Evolutionary conservation across 2,329 filamentous ascomycete species (phyloP).

Genomic region (Penicillium concentricum): DNA sequence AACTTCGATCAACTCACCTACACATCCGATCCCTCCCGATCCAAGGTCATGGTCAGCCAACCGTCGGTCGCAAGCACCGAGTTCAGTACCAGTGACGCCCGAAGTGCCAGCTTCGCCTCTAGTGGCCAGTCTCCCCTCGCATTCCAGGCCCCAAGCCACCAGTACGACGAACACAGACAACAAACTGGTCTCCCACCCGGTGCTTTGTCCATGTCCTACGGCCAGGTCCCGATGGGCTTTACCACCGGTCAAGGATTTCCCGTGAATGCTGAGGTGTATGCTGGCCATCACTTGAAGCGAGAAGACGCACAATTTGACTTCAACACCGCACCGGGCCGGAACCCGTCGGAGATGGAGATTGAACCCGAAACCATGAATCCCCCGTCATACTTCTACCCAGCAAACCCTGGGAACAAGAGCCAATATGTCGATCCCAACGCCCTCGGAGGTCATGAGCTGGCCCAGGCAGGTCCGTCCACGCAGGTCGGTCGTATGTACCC

Average conservation of each 20-base stretch:
- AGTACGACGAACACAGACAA: constrained; percentile 93
- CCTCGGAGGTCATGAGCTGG: constrained; percentile 63
- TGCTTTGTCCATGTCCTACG: constrained; percentile 75
- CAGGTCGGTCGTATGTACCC: constrained; percentile 78
- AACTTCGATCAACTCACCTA: constrained; percentile 47
- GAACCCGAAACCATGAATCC: constrained; percentile 67
- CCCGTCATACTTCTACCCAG: constrained; percentile 65
- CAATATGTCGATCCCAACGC: constrained; percentile 72
- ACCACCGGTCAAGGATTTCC: constrained; percentile 43
- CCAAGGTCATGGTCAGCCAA: constrained; percentile 38
- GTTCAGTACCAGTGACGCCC: constrained; percentile 31
- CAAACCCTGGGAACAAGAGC: constrained; percentile 39
- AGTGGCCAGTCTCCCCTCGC: constrained; percentile 52
- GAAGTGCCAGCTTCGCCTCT: constrained; percentile 36
- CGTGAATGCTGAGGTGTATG: constrained; percentile 60
- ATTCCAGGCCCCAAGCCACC: constrained; percentile 81
- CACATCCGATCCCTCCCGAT: constrained; percentile 37
- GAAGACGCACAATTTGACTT: constrained; percentile 61
- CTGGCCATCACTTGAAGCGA: constrained; percentile 40
- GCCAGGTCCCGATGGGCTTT: constrained; percentile 53
- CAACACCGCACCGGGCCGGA: constrained; percentile 60
- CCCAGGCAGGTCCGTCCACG: constrained; percentile 51
- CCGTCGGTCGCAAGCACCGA: constrained; percentile 39
- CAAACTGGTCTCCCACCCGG: constrained; percentile 90
- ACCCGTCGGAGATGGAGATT: constrained; percentile 61